phyloP scores from a whole-genome alignment of 257 asterid genomes.

The Forsythia suspensa region DNA sequence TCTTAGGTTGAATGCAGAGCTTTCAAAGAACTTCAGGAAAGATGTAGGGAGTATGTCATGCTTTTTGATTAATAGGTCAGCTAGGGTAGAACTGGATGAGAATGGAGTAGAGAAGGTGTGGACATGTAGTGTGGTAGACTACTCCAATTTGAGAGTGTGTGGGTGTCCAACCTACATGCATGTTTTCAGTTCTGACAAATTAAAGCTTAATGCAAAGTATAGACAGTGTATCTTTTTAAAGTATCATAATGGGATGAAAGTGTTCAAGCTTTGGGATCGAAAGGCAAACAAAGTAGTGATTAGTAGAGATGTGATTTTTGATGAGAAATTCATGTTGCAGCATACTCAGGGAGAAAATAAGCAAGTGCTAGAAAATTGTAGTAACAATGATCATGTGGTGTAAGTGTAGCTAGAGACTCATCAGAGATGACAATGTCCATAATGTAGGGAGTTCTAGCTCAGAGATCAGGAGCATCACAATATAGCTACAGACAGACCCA shows the following conservation, averaged over 20 bases:
- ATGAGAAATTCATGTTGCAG: too few relatives aligned
- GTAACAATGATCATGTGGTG: too few relatives aligned
- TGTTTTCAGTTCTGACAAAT: neutral
- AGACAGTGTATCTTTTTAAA: neutral
- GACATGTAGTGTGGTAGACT: neutral
- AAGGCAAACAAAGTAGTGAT: too few relatives aligned
- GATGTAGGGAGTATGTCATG: neutral
- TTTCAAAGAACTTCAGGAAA: slow-evolving; percentile 7
- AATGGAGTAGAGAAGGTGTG: neutral
- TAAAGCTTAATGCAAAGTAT: slow-evolving; percentile 5
- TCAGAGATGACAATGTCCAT: too few relatives aligned
- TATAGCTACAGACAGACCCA: too few relatives aligned
- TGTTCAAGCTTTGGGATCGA: neutral
- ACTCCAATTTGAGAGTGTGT: neutral
- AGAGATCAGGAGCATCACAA: too few relatives aligned
- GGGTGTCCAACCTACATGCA: slow-evolving; percentile 8
- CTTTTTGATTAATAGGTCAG: neutral
- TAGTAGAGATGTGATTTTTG: too few relatives aligned
- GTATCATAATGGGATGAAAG: neutral
- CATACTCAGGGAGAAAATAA: too few relatives aligned
- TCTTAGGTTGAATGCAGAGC: neutral
- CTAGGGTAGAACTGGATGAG: neutral
- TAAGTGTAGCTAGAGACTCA: too few relatives aligned
- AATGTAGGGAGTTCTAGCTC: too few relatives aligned
- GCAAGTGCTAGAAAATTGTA: too few relatives aligned